Conservation (phyloP, 768 basidiomycete genomes). For the Imleria badia region DNA sequence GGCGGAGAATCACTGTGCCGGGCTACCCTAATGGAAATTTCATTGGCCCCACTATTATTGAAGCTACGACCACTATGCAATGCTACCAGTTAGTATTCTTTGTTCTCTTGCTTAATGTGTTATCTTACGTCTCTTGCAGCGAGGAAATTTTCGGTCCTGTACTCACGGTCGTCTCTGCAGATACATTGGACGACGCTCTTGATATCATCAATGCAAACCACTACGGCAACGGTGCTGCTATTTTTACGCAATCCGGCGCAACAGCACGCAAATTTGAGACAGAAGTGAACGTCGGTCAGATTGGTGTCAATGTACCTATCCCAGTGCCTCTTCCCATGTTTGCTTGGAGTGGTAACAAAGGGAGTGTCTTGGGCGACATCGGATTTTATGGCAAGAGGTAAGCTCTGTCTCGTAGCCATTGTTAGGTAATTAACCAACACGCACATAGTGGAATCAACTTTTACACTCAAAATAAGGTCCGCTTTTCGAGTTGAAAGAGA, state of each 20-base stretch:
- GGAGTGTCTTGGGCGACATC: conserved; percentile 79
- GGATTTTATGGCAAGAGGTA: conserved; percentile 90
- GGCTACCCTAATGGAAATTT: conserved; percentile 90
- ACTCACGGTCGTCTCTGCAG: conserved; percentile 70
- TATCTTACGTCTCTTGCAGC: conserved; percentile 38
- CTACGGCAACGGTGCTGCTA: conserved; percentile 93
- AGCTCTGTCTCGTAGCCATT: conserved; percentile 8
- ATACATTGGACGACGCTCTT: conserved; percentile 88
- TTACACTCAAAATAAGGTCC: conserved; percentile 92
- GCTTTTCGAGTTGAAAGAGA: not conserved
- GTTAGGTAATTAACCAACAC: not conserved
- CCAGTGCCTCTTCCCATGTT: conserved; percentile 95
- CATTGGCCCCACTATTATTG: conserved; percentile 88
- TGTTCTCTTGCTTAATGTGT: not conserved
- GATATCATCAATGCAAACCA: conserved; percentile 85
- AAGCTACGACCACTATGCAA: conserved; percentile 78
- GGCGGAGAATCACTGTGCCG: conserved; percentile 64
- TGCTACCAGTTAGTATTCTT: conserved; percentile 73
- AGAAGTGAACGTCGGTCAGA: conserved; percentile 84
- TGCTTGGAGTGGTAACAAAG: conserved; percentile 95
- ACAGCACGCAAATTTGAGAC: conserved; percentile 92
- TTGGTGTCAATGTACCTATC: conserved; percentile 92
- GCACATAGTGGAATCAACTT: conserved; percentile 79
- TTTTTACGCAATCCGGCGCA: conserved; percentile 95
- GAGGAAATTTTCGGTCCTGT: conserved; percentile 97